phyloP scores from a whole-genome alignment of 164 flowering plant genomes.

The Magnolia sinica region DNA sequence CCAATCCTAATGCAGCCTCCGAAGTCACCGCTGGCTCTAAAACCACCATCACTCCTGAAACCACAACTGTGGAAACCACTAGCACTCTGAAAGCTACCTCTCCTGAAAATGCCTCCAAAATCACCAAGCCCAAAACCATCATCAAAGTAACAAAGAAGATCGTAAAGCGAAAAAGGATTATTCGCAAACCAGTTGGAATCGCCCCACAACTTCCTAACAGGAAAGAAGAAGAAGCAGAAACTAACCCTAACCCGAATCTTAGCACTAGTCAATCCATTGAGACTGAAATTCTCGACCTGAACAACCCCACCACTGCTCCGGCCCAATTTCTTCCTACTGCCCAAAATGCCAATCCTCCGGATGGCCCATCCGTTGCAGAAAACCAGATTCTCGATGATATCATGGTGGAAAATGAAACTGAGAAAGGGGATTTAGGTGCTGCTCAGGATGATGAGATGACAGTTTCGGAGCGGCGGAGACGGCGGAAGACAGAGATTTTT shows the following conservation, averaged over 20 bases:
- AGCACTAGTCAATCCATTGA: not conserved
- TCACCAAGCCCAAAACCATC: constrained; percentile 11
- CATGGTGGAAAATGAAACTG: not conserved
- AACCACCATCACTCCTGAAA: not conserved
- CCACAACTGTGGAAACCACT: not conserved
- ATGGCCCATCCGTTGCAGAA: not conserved
- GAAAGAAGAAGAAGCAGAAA: constrained; percentile 7
- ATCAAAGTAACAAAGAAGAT: constrained; percentile 29
- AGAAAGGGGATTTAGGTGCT: constrained; percentile 2
- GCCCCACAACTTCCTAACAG: not conserved
- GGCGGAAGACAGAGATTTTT: constrained; percentile 34
- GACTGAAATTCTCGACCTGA: not conserved
- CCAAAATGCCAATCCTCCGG: not conserved
- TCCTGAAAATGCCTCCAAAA: not conserved
- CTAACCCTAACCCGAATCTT: not conserved
- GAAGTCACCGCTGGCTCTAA: not conserved
- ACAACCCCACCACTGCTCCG: not conserved
- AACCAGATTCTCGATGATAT: not conserved
- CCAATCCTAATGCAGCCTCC: not conserved
- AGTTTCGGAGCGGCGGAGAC: constrained; percentile 30
- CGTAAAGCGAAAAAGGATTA: constrained; percentile 16
- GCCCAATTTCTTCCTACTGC: not conserved
- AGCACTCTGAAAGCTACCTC: not conserved
- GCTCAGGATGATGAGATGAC: constrained; percentile 18
- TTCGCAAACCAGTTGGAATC: constrained; percentile 10